Evolutionary conservation across 805 yeast species (phyloP).

Genomic region (Candida xyloterini): DNA sequence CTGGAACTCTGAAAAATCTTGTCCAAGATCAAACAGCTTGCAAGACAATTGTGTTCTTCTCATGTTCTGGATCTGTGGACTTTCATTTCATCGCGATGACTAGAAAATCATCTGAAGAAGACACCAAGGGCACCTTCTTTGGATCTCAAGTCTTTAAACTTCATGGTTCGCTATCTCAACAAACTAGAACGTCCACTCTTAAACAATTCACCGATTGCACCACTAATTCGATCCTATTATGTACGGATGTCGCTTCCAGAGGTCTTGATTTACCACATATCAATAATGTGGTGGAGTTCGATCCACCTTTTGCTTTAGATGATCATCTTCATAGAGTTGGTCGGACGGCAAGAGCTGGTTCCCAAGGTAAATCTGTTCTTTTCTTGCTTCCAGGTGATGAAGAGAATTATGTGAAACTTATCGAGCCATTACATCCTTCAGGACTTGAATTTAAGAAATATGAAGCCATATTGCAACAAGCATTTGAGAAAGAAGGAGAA

Average conservation of each 20-base stretch:
- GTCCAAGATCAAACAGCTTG: slow-evolving; percentile 33
- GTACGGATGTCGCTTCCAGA: slow-evolving; percentile 98
- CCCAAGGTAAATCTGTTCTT: slow-evolving; percentile 69
- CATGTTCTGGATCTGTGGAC: slow-evolving; percentile 96
- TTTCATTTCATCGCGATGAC: slow-evolving; percentile 80
- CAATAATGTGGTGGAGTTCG: slow-evolving; percentile 84
- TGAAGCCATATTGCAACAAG: slow-evolving; percentile 37
- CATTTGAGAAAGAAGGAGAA: slow-evolving; percentile 24
- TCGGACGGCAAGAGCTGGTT: slow-evolving; percentile 97
- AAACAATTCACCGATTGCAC: slow-evolving; percentile 50
- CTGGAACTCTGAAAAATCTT: slow-evolving; percentile 58
- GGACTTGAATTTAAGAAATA: slow-evolving; percentile 46
- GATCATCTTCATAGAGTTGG: slow-evolving; percentile 97
- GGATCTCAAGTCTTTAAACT: slow-evolving; percentile 57
- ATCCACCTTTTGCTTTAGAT: slow-evolving; percentile 91
- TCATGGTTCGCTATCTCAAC: slow-evolving; percentile 91
- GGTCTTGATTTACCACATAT: slow-evolving; percentile 91
- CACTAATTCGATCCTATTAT: slow-evolving; percentile 59
- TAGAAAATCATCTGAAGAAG: slow-evolving; percentile 31
- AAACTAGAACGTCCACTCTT: slow-evolving; percentile 73
- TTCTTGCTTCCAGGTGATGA: slow-evolving; percentile 88
- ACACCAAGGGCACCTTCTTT: slow-evolving; percentile 30
- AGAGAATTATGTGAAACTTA: slow-evolving; percentile 72
- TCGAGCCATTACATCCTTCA: slow-evolving; percentile 52
- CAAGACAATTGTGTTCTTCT: slow-evolving; percentile 78